Base-by-base conservation (phyloP, 23 red algal species). In the Gracilaria vermiculophylla region DNA sequence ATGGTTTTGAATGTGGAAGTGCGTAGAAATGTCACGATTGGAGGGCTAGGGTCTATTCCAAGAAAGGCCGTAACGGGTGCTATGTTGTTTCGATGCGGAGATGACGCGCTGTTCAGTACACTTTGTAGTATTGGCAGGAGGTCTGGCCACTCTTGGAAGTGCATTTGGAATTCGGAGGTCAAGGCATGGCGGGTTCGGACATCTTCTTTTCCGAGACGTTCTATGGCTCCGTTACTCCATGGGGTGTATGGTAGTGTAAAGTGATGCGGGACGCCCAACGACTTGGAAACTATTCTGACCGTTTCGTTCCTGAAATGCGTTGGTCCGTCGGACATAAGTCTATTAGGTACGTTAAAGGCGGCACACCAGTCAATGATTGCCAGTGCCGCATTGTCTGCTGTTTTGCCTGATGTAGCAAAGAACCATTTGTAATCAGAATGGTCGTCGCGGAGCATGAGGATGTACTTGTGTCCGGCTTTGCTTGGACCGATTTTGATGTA, bases 261-360 rank as follows among this genome's bases (percentile, higher is more conserved):
- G 47, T 85, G 81, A 53, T 85, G 81, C 13, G 37, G 60, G 3
- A 72, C 14, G 32, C 40, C 1, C 16, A 85, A 23, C 1, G 40
- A 37, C 31, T 85, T 51, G 32, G 13, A 31, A 4, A 85, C 58
- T 10, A 44, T 5, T 2, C 61, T 5, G 47, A 87, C 43, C 1
- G 27, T 45, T 87, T 87, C 42, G 40, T 87, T 87, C 48, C 61
- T 73, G 82, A 87, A 87, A 32, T 87, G 82, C 17, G 50, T 87
- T 1, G 65, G 65, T 4, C 82, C 65, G 42, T 87, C 65, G 1
- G 35, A 74, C 40, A 87, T 87, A 8, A 54, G 49, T 6, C 45
- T 51, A 13, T 73, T 75, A 1, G 65, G 37, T 56, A 70, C 57
- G n/a, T 58, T 35, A 9, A 85, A 85, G 41, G 58, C 81, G 2